Evolutionary conservation across 176 grass and related monocot genomes (phyloP).

Genomic region (Olyra latifolia): DNA sequence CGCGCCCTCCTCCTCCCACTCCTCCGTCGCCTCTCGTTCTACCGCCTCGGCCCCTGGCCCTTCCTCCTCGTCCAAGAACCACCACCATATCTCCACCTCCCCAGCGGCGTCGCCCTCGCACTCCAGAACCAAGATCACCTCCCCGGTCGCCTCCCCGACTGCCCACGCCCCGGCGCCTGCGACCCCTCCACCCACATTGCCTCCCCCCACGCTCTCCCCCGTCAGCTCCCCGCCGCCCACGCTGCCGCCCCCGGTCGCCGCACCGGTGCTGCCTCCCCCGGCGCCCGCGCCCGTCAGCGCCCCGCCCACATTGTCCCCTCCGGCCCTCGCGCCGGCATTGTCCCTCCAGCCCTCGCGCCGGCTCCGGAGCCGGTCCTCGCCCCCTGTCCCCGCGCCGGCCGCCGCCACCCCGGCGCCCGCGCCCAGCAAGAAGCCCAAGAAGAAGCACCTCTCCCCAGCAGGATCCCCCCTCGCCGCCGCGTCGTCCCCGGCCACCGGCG

Average conservation of each 20-base stretch:
- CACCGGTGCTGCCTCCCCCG: conserved; percentile 10
- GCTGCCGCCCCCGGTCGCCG: neutral
- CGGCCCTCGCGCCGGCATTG: neutral
- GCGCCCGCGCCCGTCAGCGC: neutral
- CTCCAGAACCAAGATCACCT: conserved; percentile 29
- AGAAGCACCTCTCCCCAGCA: conserved; percentile 26
- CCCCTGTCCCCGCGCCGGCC: neutral
- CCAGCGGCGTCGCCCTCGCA: conserved; percentile 33
- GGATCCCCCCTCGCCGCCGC: conserved; percentile 23
- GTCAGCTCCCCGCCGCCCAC: conserved; percentile 8
- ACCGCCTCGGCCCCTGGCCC: conserved; percentile 1
- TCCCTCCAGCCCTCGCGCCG: conserved; percentile 17
- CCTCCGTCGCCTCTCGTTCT: neutral
- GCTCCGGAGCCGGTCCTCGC: conserved; percentile 5
- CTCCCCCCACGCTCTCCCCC: neutral
- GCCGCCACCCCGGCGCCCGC: conserved; percentile 19
- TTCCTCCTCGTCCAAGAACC: conserved; percentile 28
- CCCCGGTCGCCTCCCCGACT: conserved; percentile 17
- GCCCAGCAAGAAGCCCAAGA: conserved; percentile 38
- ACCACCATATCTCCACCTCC: conserved; percentile 14
- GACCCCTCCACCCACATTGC: conserved; percentile 29
- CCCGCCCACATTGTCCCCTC: neutral
- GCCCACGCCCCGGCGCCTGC: neutral
- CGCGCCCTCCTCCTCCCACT: conserved; percentile 19
- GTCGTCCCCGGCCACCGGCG: neutral